Conservation (phyloP, 805 yeast genomes). For the Brettanomyces sp. region DNA sequence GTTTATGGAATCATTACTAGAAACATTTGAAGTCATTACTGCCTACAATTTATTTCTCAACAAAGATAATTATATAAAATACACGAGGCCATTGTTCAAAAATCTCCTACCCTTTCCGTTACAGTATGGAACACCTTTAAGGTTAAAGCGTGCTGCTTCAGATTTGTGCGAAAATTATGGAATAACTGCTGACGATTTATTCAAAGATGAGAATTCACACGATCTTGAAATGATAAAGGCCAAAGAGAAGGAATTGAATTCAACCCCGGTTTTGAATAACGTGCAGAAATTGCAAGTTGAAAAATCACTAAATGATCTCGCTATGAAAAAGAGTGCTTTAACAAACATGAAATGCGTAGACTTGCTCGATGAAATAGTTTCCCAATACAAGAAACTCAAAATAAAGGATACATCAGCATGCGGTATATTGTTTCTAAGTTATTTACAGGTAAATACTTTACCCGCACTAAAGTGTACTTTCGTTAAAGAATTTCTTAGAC, state of each 20-base stretch:
- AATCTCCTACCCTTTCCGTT: constrained; percentile 58
- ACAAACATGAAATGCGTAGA: constrained; percentile 23
- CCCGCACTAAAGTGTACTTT: constrained; percentile 33
- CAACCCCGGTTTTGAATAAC: constrained; percentile 21
- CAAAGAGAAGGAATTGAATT: constrained; percentile 15
- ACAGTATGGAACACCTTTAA: constrained; percentile 61
- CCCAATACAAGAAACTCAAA: constrained; percentile 1
- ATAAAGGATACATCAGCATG: constrained; percentile 12
- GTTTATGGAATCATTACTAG: constrained; percentile 31
- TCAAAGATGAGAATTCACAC: constrained; percentile 18
- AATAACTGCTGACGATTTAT: constrained; percentile 22
- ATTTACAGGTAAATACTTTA: constrained; percentile 20
- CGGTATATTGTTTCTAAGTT: constrained; percentile 32
- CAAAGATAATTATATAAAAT: constrained; percentile 48
- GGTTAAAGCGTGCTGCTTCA: constrained; percentile 26
- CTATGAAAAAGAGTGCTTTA: constrained; percentile 19
- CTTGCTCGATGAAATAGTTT: constrained; percentile 12
- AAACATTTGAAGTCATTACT: constrained; percentile 37
- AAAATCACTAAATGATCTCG: constrained; percentile 13
- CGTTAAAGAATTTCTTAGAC: constrained; percentile 25
- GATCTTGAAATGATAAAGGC: constrained; percentile 18
- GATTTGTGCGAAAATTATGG: constrained; percentile 25
- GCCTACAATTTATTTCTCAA: constrained; percentile 50
- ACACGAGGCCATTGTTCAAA: constrained; percentile 46
- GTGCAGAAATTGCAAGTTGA: constrained; percentile 19